Evolutionary conservation across 1,284 basidiomycete genomes (phyloP).

Genomic region (Fomitopsis schrenkii): DNA sequence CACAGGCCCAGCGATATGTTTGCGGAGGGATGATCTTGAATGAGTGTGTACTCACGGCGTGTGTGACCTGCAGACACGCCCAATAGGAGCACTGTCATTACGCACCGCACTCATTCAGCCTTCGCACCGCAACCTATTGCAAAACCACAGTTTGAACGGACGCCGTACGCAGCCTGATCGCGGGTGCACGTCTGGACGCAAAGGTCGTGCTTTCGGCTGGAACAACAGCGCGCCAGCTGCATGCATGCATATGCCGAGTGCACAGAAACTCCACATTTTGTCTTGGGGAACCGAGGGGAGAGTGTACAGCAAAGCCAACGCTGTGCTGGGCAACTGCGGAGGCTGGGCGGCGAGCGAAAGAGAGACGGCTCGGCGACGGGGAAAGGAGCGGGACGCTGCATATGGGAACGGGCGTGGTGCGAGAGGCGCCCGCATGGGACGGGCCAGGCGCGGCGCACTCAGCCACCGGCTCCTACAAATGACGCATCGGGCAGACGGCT

Average conservation of each 20-base stretch:
- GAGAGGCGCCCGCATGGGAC: neutral
- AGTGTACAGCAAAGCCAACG: neutral
- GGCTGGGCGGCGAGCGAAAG: neutral
- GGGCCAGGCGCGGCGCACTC: neutral
- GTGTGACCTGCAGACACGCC: neutral
- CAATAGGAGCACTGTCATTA: neutral
- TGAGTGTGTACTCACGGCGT: neutral
- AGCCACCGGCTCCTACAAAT: slow-evolving; percentile 5
- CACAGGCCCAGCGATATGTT: neutral
- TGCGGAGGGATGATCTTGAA: neutral
- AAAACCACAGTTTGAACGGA: neutral
- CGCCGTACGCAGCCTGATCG: neutral
- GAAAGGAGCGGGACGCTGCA: neutral
- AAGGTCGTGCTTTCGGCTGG: neutral
- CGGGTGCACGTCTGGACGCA: neutral
- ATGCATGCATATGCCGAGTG: too few species aligned
- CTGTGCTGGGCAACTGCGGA: neutral
- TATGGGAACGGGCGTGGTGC: neutral
- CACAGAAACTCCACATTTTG: neutral
- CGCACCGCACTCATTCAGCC: neutral
- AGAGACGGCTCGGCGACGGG: neutral
- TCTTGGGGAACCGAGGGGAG: neutral
- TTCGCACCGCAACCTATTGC: neutral
- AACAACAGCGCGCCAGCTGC: neutral
- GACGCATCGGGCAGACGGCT: slow-evolving; percentile 2